phyloP scores from a whole-genome alignment of 345 rosid genomes.

The Gossypium ekmanianum region DNA sequence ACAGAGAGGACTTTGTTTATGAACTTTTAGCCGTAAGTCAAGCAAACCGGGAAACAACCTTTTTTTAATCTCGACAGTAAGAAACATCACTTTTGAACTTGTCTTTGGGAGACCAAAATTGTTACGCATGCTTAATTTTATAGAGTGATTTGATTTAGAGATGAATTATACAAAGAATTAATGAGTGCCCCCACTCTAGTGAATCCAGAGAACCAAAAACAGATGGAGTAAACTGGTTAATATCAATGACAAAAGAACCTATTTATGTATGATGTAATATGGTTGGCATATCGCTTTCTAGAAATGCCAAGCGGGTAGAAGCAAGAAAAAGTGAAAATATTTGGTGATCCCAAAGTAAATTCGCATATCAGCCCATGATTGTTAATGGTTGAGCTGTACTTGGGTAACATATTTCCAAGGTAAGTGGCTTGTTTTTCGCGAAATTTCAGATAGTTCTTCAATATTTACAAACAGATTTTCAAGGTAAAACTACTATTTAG shows the following conservation, averaged over 20 bases:
- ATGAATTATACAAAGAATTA: neutral
- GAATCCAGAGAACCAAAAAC: neutral
- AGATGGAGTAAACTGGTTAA: too few relatives aligned
- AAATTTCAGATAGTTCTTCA: too few relatives aligned
- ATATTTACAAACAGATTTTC: too few relatives aligned
- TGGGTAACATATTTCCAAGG: too few relatives aligned
- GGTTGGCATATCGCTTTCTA: too few relatives aligned
- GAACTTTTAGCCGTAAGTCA: neutral
- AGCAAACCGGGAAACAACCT: constrained; percentile 1
- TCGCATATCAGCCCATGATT: neutral
- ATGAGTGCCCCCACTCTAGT: neutral
- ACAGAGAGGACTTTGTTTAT: neutral
- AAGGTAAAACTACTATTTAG: too few relatives aligned
- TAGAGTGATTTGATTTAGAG: constrained; percentile 3
- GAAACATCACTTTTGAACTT: neutral
- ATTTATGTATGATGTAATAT: too few relatives aligned
- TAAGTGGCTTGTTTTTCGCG: too few relatives aligned
- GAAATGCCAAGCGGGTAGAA: too few relatives aligned
- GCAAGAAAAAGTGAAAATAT: too few relatives aligned
- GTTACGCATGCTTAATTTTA: neutral
- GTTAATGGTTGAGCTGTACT: too few relatives aligned
- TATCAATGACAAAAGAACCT: too few relatives aligned
- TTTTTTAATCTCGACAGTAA: neutral
- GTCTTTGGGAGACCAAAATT: neutral
- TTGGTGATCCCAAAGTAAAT: neutral